Percentiles rank a stretch among this genome's conserved stretches.
Evolutionary conservation across 2,329 filamentous ascomycete genomes (phyloP).

Genomic region (Penicillium sp.): DNA sequence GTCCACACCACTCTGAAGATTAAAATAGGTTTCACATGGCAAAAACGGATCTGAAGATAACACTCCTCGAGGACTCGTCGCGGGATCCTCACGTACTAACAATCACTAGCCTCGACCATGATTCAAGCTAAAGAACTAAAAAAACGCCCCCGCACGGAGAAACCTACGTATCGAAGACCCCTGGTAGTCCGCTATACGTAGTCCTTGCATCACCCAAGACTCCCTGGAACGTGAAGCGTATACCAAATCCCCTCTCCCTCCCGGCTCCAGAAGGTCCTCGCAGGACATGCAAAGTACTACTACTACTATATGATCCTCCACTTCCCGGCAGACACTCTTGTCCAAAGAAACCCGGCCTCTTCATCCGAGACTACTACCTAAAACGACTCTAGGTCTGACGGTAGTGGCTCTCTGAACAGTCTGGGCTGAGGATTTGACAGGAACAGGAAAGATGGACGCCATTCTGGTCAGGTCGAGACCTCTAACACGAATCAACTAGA

Average conservation of each 20-base stretch:
- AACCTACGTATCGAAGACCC: slow-evolving; percentile 1
- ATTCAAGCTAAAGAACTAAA: slow-evolving; percentile 6
- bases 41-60: too few species aligned
- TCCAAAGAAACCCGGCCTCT: neutral
- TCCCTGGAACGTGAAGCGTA: neutral
- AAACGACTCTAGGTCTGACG: slow-evolving; percentile 5
- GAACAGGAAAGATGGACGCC: neutral
- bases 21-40: too few species aligned
- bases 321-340: slow-evolving; percentile 1
- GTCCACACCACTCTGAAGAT: too few species aligned
- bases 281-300: neutral
- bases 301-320: neutral
- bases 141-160: slow-evolving; percentile 1
- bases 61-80: neutral
- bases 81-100: neutral
- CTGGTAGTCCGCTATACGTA: neutral
- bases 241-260: neutral
- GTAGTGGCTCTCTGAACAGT: neutral
- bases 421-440: neutral
- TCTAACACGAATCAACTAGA: neutral
- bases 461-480: neutral
- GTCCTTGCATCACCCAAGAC: neutral
- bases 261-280: neutral
- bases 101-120: slow-evolving; percentile 1
- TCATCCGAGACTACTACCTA: neutral